These are phyloP conservation scores for Flueggea neowawraea DNA, from an alignment of 441 rosid genomes.

Conservation along the genomic window DNA sequence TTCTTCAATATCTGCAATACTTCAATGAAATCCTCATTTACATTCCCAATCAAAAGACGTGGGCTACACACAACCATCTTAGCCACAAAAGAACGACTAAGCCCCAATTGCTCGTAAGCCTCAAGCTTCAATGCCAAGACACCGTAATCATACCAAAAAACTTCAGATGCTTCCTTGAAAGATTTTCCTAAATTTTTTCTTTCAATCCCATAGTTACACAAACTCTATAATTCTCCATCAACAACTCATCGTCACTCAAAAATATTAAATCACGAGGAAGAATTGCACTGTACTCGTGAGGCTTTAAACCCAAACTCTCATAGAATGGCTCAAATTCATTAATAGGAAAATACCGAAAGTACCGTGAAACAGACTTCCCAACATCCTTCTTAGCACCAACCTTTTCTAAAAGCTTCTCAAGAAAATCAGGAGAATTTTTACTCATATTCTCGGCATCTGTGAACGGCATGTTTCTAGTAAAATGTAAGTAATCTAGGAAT, in stretches of 20 bases:
- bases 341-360: conserved; percentile 57
- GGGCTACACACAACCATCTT: conserved; percentile 57
- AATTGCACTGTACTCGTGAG: conserved; percentile 40
- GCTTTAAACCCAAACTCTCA: conserved; percentile 76
- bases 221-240: conserved; percentile 66
- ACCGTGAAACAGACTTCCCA: conserved; percentile 17
- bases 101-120: conserved; percentile 39
- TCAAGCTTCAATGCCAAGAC: no score
- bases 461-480: conserved; percentile 58
- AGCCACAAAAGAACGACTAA: conserved; percentile 35
- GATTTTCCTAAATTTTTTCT: no score
- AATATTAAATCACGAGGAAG: conserved; percentile 58
- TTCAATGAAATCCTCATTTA: conserved; percentile 36
- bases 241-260: conserved; percentile 60
- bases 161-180: no score
- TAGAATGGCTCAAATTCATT: conserved; percentile 90
- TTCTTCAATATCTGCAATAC: conserved; percentile 42
- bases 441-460: conserved; percentile 63
- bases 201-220: no score
- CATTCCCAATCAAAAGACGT: conserved; percentile 44
- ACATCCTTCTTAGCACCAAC: conserved; percentile 31
- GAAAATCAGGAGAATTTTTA: conserved; percentile 58
- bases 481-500: conserved; percentile 61
- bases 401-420: conserved; percentile 29
- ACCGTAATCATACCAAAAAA: no score